Evolutionary conservation across 129 eudicot species (phyloP).

Genomic region (Sambucus nigra): DNA sequence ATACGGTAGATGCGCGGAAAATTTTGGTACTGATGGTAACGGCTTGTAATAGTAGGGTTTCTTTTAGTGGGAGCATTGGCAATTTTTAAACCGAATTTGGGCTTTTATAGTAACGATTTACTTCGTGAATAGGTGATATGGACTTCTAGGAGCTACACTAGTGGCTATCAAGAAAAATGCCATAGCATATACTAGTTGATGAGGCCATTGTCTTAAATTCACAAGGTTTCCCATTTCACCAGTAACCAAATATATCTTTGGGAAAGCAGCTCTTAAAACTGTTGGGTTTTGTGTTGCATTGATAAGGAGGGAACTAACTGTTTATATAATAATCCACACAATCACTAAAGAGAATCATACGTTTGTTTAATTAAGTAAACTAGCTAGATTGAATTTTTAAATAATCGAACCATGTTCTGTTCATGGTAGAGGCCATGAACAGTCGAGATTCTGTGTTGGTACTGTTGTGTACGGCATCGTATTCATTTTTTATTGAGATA

Average conservation of each 20-base stretch:
- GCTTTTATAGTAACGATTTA: background rate
- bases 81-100: background rate
- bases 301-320: background rate
- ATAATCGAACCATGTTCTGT: too few relatives aligned
- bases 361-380: background rate
- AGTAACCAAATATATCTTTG: too few relatives aligned
- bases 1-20: background rate
- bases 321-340: background rate
- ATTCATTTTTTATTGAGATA: too few relatives aligned
- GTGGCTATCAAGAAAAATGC: conserved; percentile 10
- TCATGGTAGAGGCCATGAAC: too few relatives aligned
- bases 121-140: background rate
- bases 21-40: too few relatives aligned
- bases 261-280: background rate
- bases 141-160: background rate
- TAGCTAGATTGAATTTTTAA: too few relatives aligned
- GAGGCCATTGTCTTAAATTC: conserved; percentile 6
- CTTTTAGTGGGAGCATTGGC: background rate
- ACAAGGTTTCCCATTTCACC: background rate
- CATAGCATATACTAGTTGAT: background rate
- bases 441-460: too few relatives aligned
- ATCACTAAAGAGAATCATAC: background rate
- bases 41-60: too few relatives aligned
- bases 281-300: background rate
- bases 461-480: too few relatives aligned